Evolutionary conservation across 1,139 yeast genomes (phyloP), one percentile per base, ranked within the genome.

Genomic region (Yamadazyma oceani): DNA sequence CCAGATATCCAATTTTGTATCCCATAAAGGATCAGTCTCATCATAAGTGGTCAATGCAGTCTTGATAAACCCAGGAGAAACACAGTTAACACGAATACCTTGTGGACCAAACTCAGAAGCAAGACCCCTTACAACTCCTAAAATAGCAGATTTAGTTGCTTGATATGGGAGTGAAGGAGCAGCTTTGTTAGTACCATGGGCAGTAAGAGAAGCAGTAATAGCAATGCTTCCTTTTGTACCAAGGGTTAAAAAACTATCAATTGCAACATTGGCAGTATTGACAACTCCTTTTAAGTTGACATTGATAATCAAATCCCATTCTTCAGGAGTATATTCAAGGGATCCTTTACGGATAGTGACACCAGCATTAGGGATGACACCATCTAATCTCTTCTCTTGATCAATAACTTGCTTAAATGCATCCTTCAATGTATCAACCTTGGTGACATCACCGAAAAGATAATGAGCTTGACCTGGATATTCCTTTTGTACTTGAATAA

Each of bases 361-460:
- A 46, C 95, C 95, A 17, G 95, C 95, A 59, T 86, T 86, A 54
- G 94, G 90, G 27, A 86, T 90, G 55, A 85, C 81, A 27, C 85
- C 73, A 57, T 86, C 95, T 48, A 86, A 76, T 40, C 78, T 76
- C 76, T 60, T 86, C 86, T 49, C 83, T 90, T 44, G 66, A n/a
- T n/a, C 53, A 46, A 69, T 75, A 43, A 82, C 80, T 51, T 73
- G 72, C 24, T 58, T 55, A 38, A 85, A 66, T 10, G 82, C 78
- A 30, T 56, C 55, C 49, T 75, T 75, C 19, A 85, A 30, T 15
- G 45, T 39, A 14, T 37, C 37, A 17, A 42, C 10, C 25, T 42
- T 42, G 28, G 45, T 39, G 7, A 42, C 45, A 39, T 42, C 45
- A 12, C 41, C 43, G 17, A 32, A 25, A 19, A 42, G 12, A 13